phyloP scores from a whole-genome alignment of 148 eudicot species.

The Diospyros lotus region DNA sequence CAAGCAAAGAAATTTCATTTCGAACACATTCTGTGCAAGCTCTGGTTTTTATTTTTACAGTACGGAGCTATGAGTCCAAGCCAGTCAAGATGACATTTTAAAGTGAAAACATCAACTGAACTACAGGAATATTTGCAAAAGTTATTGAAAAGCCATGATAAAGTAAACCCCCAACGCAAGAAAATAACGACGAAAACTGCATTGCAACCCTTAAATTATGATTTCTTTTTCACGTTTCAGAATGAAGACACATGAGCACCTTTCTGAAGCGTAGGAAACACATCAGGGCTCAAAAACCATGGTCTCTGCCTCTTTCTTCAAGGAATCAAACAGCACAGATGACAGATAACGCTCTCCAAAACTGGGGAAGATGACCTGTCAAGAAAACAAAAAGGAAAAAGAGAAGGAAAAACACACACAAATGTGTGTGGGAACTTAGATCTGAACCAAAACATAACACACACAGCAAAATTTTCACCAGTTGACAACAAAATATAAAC shows the following conservation, averaged over 20 bases:
- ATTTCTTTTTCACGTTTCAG: not conserved
- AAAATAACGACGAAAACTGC: not conserved
- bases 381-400: not conserved
- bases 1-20: no score
- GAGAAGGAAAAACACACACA: not conserved
- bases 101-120: no score
- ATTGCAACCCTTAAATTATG: not conserved
- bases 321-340: slow-evolving; percentile 62
- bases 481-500: not conserved
- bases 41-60: no score
- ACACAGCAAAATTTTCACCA: not conserved
- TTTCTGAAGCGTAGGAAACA: not conserved
- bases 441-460: not conserved
- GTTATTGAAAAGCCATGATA: not conserved
- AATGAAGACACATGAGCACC: no score
- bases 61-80: no score
- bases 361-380: slow-evolving; percentile 73
- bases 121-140: not conserved
- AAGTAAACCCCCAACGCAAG: not conserved
- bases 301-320: slow-evolving; percentile 61
- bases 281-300: slow-evolving; percentile 43
- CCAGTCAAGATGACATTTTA: no score
- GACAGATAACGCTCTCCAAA: slow-evolving; percentile 85
- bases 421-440: no score
- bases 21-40: no score